A percentile compares a stretch with the other conserved stretches of the same genome.
These are phyloP conservation scores for Silene uniflora DNA, from an alignment of 148 eudicot genomes.

Conservation along the genomic window DNA sequence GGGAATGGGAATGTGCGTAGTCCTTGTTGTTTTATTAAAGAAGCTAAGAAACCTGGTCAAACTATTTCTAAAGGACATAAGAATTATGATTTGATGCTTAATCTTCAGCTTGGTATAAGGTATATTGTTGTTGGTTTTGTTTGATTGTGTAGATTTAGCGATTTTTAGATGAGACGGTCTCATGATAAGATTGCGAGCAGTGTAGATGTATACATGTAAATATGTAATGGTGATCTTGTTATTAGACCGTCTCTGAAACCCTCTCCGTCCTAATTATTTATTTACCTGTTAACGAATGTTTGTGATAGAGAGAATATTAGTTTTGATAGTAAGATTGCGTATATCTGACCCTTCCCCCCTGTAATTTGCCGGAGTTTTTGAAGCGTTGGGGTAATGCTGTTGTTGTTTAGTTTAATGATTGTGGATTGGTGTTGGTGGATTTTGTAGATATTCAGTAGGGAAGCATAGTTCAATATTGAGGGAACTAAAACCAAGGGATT, in stretches of 20 bases:
- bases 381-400: no score
- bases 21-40: conserved; percentile 58
- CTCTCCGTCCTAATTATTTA: no score
- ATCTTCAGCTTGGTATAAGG: conserved; percentile 88
- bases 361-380: no score
- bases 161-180: not conserved
- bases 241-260: not conserved
- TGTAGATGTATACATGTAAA: no score
- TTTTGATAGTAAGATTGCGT: no score
- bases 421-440: not conserved
- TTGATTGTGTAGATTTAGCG: not conserved
- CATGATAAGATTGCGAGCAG: not conserved
- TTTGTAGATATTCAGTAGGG: conserved; percentile 68
- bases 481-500: conserved; percentile 65
- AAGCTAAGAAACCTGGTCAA: conserved; percentile 74
- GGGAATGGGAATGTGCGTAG: conserved; percentile 17
- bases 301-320: no score
- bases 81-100: conserved; percentile 81
- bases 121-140: conserved; percentile 16
- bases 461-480: conserved; percentile 64
- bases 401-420: not conserved
- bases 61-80: conserved; percentile 82
- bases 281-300: no score
- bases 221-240: not conserved
- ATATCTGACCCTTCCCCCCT: no score